These are phyloP conservation scores for Fusarium proliferatum DNA, from an alignment of 2,329 filamentous ascomycete species.

Conservation along the genomic window DNA sequence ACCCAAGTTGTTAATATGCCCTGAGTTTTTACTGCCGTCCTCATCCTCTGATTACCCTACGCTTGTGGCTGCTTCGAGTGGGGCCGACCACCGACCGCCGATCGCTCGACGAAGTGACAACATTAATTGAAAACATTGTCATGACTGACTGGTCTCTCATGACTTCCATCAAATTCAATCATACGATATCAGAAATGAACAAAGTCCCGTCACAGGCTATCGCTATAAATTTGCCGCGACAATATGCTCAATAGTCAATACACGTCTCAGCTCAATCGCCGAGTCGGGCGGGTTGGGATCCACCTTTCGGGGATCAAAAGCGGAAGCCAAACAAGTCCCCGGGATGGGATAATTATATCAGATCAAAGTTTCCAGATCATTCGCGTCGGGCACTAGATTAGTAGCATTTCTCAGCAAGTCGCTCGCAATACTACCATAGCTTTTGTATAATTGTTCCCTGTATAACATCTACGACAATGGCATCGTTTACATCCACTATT, in stretches of 20 bases:
- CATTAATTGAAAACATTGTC: fast-evolving
- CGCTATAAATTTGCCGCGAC: not conserved
- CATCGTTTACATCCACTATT: not conserved
- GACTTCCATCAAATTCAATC: fast-evolving
- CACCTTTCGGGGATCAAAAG: slow-evolving; percentile 1
- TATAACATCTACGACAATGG: not conserved
- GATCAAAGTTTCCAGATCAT: not conserved
- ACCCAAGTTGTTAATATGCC: not conserved
- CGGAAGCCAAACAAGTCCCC: slow-evolving; percentile 16
- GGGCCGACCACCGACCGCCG: not conserved
- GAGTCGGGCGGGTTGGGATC: not conserved
- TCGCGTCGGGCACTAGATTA: slow-evolving; percentile 4
- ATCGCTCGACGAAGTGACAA: not conserved
- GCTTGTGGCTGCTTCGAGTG: not conserved
- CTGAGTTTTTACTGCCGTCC: not conserved
- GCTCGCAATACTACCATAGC: not conserved
- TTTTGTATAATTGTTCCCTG: not conserved
- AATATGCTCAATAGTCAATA: not conserved
- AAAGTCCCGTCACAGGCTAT: not conserved
- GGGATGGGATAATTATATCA: not conserved
- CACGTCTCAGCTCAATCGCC: not conserved
- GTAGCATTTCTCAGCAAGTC: not conserved
- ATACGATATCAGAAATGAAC: not conserved
- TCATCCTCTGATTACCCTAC: not conserved
- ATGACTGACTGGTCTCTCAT: fast-evolving